These are phyloP conservation scores for Pythium volutum DNA, from an alignment of 352 stramenopile genomes.

Conservation along the genomic window DNA sequence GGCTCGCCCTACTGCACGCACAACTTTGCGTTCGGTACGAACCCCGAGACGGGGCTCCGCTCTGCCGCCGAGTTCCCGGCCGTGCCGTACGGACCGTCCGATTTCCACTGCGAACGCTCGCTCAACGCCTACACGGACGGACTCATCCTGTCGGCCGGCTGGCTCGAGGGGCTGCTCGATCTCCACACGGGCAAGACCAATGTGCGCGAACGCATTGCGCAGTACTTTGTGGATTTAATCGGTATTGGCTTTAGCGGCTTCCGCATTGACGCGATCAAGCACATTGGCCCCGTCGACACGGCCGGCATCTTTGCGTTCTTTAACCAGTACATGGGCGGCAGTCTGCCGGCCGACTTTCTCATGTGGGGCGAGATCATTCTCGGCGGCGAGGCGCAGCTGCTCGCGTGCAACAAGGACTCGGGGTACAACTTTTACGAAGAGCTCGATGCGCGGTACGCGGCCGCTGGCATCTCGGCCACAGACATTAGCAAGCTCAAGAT, in stretches of 20 bases:
- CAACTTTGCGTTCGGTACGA: slow-evolving; percentile 39
- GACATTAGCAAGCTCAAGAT: slow-evolving; percentile 78
- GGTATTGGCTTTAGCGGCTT: slow-evolving; percentile 68
- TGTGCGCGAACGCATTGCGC: slow-evolving; percentile 58
- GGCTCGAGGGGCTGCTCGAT: slow-evolving; percentile 39
- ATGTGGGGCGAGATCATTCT: slow-evolving; percentile 53
- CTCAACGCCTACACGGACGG: slow-evolving; percentile 39
- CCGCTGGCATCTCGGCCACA: slow-evolving; percentile 40
- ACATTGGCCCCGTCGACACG: slow-evolving; percentile 51
- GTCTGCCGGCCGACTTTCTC: slow-evolving; percentile 54
- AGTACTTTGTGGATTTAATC: slow-evolving; percentile 71
- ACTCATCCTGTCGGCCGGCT: slow-evolving; percentile 38
- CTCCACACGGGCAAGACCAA: slow-evolving; percentile 58
- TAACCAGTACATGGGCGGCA: slow-evolving; percentile 57
- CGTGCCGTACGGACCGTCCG: slow-evolving; percentile 48
- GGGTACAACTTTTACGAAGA: slow-evolving; percentile 67
- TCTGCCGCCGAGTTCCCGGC: slow-evolving; percentile 56
- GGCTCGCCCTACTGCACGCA: slow-evolving; percentile 31
- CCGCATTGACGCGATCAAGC: slow-evolving; percentile 62
- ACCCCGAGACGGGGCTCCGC: slow-evolving; percentile 40
- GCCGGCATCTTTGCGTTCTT: slow-evolving; percentile 48
- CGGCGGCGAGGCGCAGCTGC: slow-evolving; percentile 33
- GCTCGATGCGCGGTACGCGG: slow-evolving; percentile 40
- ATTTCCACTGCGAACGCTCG: slow-evolving; percentile 51
- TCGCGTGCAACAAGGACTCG: slow-evolving; percentile 52